phyloP scores from a whole-genome alignment of 2,329 filamentous ascomycete species.

The Fusarium sp. region DNA sequence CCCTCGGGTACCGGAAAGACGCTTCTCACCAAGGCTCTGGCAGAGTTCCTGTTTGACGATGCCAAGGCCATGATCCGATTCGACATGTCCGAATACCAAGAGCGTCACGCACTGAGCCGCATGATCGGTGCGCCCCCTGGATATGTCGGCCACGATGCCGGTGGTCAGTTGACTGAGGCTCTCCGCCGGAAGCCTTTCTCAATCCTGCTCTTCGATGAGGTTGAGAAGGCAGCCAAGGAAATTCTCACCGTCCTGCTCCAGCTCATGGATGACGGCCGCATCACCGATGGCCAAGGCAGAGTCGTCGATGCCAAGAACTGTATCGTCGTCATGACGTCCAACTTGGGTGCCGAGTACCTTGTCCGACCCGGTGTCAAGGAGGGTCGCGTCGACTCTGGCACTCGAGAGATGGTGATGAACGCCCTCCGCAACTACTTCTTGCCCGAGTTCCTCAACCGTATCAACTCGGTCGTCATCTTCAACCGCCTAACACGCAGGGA shows the following conservation, averaged over 20 bases:
- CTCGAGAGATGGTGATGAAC: slow-evolving; percentile 89
- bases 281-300: slow-evolving; percentile 97
- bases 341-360: slow-evolving; percentile 95
- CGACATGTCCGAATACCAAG: slow-evolving; percentile 99
- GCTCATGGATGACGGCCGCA: slow-evolving; percentile 98
- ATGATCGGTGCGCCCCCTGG: slow-evolving; percentile 99
- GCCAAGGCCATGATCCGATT: slow-evolving; percentile 98
- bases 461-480: slow-evolving; percentile 97
- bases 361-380: slow-evolving; percentile 81
- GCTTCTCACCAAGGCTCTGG: slow-evolving; percentile 93
- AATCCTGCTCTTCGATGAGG: slow-evolving; percentile 96
- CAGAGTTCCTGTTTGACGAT: slow-evolving; percentile 98
- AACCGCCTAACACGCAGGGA: slow-evolving; percentile 91
- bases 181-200: slow-evolving; percentile 96
- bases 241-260: slow-evolving; percentile 97
- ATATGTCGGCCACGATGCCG: slow-evolving; percentile 96
- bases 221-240: slow-evolving; percentile 99
- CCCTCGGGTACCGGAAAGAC: slow-evolving; percentile 99
- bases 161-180: slow-evolving; percentile 94
- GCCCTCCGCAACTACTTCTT: slow-evolving; percentile 96
- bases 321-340: slow-evolving; percentile 99
- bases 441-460: slow-evolving; percentile 98
- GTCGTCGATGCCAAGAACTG: slow-evolving; percentile 97
- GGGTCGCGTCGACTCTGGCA: slow-evolving; percentile 87
- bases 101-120: slow-evolving; percentile 91